Evolutionary conservation across 495 filamentous ascomycete genomes (phyloP), one percentile per base, ranked within the genome.

Genomic region (Hypoxylon crocopeplum): DNA sequence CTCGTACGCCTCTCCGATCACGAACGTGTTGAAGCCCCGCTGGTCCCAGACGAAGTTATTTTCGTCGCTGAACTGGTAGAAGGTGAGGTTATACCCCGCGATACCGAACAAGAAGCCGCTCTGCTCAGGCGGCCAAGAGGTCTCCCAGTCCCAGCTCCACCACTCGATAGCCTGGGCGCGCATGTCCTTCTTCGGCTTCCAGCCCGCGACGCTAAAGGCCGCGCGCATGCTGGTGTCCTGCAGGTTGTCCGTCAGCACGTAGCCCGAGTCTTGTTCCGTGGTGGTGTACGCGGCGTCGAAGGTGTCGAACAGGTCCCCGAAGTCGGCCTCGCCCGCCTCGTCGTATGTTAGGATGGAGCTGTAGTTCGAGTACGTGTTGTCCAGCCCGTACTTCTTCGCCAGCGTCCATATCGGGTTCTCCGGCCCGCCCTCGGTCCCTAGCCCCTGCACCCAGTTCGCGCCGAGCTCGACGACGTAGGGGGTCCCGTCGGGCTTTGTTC

Each of bases 371-470:
- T 82, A 86, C 40, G 78, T 80, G 49, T 85, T 89, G n/a, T 73
- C 71, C 19, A 90, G 42, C 6, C 78, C 69, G 42, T 87, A 86
- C 67, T 88, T 85, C 70, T 89, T 77, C 6, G 84, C 84, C 51
- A 91, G 69, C 24, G 76, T 79, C 86, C 87, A 90, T 46, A 91
- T 82, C 0, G 88, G 88, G 49, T 92, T 92, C 53, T 87, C 79
- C 4, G 82, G 80, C 1, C 84, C 84, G 25, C 74, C 77, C 19
- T 69, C 57, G 3, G 75, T 79, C 1, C 82, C 86, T 5, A 88
- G 72, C 0, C 88, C 88, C 75, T 92, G 88, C 1, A 91, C 84
- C 87, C 87, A 90, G 55, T 89, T 90, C 7, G 86, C 86, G 7
- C 87, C 87, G 12, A 86, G 71, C 66, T 90, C 87, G n/a, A 90